A percentile compares a stretch with the other conserved stretches of the same genome.
Evolutionary conservation across 768 basidiomycete genomes (phyloP).

Genomic region (Amanita inopinata): DNA sequence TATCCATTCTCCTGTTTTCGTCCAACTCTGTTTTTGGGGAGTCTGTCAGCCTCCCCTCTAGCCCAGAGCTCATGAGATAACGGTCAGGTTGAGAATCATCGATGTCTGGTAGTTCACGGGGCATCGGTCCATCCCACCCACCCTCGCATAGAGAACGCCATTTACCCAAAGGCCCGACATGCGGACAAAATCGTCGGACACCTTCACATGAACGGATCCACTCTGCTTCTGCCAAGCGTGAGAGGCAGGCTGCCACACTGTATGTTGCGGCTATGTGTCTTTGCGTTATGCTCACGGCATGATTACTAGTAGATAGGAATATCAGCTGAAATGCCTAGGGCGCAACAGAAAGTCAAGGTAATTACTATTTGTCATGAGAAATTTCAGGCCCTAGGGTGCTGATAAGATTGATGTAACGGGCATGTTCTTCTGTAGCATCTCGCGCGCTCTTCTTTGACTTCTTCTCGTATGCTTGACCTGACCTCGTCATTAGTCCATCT

Average conservation of each 20-base stretch:
- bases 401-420: conserved; percentile 66
- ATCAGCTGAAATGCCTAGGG: not conserved
- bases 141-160: conserved; percentile 72
- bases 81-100: conserved; percentile 11
- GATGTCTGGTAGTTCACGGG: conserved; percentile 31
- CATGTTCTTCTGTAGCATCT: conserved; percentile 66
- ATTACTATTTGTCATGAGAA: conserved; percentile 74
- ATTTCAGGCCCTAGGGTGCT: conserved; percentile 68
- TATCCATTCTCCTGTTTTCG: not conserved
- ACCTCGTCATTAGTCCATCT: too few species aligned
- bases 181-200: conserved; percentile 57
- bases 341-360: conserved; percentile 1
- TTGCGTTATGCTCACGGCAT: conserved; percentile 51
- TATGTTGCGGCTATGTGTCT: conserved; percentile 49
- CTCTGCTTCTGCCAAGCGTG: conserved; percentile 70
- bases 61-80: not conserved
- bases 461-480: conserved; percentile 70
- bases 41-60: not conserved
- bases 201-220: conserved; percentile 67
- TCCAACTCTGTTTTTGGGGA: not conserved
- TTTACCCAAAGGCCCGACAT: conserved; percentile 61
- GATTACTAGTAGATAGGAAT: conserved; percentile 39
- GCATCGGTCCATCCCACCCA: conserved; percentile 50
- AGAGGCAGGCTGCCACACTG: conserved; percentile 52
- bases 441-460: conserved; percentile 64